Base-by-base conservation (phyloP, 108 stramenopile species). In the Epithemia pelagica region DNA sequence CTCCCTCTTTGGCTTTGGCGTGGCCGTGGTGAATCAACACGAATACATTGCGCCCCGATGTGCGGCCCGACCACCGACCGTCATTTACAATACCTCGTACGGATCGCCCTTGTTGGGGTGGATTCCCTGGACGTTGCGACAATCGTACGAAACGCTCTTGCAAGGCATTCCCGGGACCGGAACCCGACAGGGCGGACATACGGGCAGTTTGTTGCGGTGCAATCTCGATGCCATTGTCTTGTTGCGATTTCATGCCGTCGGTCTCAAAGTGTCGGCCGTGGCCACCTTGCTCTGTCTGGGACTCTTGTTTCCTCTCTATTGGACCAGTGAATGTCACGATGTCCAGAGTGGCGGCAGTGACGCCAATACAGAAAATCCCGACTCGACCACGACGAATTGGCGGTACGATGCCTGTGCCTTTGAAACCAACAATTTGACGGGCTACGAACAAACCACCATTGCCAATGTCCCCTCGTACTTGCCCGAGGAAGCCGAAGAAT, bases 181-280 rank as follows among this genome's bases (percentile, higher is more conserved):
- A 2, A 91, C 92, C 3, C 58, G 92, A 56, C 65, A 81, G 56
- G 73, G 69, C 15, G 89, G 89, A 21, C 69, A 85, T 68, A 65
- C 64, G 0, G 92, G 89, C 0, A 72, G 73, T 23, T 64, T 91
- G 57, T 66, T 94, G 1, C 80, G 81, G 28, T 84, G 85, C 30
- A 94, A 89, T 74, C 62, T 94, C 60, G 92, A 94, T 74, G 89
- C 82, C 22, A 86, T 94, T 55, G 79, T 94, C 26, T 37, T 94
- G 60, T 65, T 91, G 32, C 74, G 89, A 52, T 94, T 87, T 77
- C 92, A 94, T 75, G 82, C 82, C 20, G 54, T 88, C 21, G 82
- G 90, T 60, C 68, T 88, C 60, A 69, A 78, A 21, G 78, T 94
- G 23, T 67, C 82, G 22, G 65, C 75, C 18, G 23, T 85, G 31